Percentiles rank a stretch among this genome's conserved stretches.
Evolutionary conservation across 345 rosid species (phyloP).

Genomic region (Gossypium mustelinum): DNA sequence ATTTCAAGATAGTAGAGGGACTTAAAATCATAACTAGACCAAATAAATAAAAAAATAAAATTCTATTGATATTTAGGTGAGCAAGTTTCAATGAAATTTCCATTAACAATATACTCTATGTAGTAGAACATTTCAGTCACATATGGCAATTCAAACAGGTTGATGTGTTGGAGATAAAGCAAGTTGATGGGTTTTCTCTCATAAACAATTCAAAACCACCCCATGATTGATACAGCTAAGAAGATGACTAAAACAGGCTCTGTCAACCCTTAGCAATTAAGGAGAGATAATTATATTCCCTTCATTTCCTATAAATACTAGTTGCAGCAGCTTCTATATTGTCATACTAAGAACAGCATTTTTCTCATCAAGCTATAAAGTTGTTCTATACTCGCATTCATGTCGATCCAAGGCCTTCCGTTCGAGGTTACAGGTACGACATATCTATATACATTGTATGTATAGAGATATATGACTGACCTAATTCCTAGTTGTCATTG

Average conservation of each 20-base stretch:
- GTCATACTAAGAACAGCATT: background rate
- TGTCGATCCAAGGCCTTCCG: slow-evolving; percentile 41
- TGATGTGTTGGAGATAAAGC: background rate
- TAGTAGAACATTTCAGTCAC: background rate
- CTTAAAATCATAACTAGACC: too few relatives aligned
- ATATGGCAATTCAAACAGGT: background rate
- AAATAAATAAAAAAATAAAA: too few relatives aligned
- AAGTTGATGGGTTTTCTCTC: background rate
- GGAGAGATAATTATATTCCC: background rate
- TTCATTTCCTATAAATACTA: slow-evolving; percentile 6
- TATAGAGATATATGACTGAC: background rate
- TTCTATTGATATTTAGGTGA: too few relatives aligned
- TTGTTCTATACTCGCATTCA: slow-evolving; percentile 18
- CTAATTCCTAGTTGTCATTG: background rate
- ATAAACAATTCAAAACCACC: background rate
- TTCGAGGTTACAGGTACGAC: slow-evolving; percentile 48
- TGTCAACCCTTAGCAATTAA: background rate
- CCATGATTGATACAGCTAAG: slow-evolving; percentile 4
- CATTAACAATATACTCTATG: too few relatives aligned
- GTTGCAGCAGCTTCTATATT: background rate
- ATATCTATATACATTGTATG: background rate
- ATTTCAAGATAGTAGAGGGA: too few relatives aligned
- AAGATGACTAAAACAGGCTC: background rate
- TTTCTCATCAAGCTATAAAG: background rate
- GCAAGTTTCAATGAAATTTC: too few relatives aligned